phyloP scores from a whole-genome alignment of 257 asterid genomes.

The Linderniella brevidens region DNA sequence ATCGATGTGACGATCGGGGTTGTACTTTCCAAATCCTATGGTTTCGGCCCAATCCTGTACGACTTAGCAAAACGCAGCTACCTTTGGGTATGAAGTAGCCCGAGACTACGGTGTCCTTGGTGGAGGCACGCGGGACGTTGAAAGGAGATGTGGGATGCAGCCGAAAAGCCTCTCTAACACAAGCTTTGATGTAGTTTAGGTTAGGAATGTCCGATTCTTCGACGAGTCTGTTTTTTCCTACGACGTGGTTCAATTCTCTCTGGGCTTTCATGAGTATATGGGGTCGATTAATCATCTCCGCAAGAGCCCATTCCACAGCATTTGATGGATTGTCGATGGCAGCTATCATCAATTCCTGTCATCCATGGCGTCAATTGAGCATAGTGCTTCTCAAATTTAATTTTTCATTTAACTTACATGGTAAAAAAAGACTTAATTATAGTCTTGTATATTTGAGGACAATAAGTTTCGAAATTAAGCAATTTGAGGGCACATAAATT shows the following conservation, averaged over 20 bases:
- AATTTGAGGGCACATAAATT: too few species aligned
- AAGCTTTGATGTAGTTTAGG: conserved; percentile 9
- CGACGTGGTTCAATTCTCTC: conserved; percentile 8
- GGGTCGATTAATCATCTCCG: background rate
- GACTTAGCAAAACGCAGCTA: conserved; percentile 10
- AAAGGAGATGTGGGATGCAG: conserved; percentile 8
- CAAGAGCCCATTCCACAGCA: background rate
- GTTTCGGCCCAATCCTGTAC: conserved; percentile 10
- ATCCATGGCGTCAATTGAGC: background rate
- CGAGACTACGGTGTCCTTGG: background rate
- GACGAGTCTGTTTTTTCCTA: conserved; percentile 8
- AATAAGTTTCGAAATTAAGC: too few species aligned
- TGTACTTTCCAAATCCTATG: conserved; percentile 8
- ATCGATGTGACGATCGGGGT: background rate
- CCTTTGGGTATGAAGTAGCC: conserved; percentile 14
- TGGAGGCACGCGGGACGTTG: conserved; percentile 8
- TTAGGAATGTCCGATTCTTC: conserved; percentile 11
- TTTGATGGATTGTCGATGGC: background rate
- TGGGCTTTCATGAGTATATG: conserved; percentile 2
- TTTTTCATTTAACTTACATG: too few species aligned
- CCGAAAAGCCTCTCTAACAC: conserved; percentile 11
- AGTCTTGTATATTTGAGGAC: too few species aligned
- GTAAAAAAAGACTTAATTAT: too few species aligned
- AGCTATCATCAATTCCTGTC: background rate
- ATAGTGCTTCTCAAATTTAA: too few species aligned